Base-by-base conservation (phyloP, 2,329 filamentous ascomycete genomes). In the Talaromyces sp. region DNA sequence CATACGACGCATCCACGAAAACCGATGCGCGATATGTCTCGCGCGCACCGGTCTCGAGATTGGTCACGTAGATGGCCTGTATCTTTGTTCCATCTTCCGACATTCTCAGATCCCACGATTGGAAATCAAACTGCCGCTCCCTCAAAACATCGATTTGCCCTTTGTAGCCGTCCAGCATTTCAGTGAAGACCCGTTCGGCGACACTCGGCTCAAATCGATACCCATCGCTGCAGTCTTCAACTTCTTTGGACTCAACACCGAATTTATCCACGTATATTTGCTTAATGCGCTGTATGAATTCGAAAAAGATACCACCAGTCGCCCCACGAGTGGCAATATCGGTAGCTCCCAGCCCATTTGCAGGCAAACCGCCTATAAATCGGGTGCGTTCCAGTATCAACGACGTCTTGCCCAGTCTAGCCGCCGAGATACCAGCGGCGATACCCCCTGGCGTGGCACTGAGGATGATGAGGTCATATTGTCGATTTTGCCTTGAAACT, bases 331-430 rank as follows among this genome's bases (percentile, higher is more conserved):
- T 53, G 4, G 49, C 49, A 8, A 53, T 53, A 30, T 53, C 49
- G 17, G 49, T 53, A 5, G 49, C 49, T 4, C 49, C 49, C 28
- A 53, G 19, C 27, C 49, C 49, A 53, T 53, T 53, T 1, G 49
- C 49, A 53, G 49, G 49, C 27, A 53, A 53, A 30, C 49, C 49
- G 30, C 49, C 49, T 53, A 53, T 53, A 53, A 53, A 53, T 28
- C 49, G 25, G 49, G 49, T 53, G 27, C 49, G 49, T 53, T 53
- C 49, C 27, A 53, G 49, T 53, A 53, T 53, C 27, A 53, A 30
- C 5, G 49, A 53, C 25, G n/a, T 53, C 49, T 53, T 53, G 15
- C 49, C 49, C 49, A 53, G 30, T 30, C 49, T 53, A 3, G 49
- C 49, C 3, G 49, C 49, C 49, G 49, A 53, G 22, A 53, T 53